Base-by-base conservation (phyloP, 164 flowering plant genomes). In the Chloranthus sessilifolius region DNA sequence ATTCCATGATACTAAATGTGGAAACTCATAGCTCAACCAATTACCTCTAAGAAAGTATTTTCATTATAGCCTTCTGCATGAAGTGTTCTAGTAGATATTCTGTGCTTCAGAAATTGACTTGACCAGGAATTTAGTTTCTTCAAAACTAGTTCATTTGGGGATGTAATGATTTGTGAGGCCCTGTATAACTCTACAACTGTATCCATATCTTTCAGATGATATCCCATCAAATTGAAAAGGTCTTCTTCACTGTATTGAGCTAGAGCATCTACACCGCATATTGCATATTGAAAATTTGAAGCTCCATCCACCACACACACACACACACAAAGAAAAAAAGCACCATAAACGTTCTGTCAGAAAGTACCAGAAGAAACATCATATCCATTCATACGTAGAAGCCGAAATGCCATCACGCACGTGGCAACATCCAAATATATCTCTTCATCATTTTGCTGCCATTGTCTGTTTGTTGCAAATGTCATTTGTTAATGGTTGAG, bases 391-490 rank as follows among this genome's bases (percentile, higher is more conserved):
- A 47, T 39, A 19, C 95, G 81, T 54, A 90, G 56, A 24, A 81
- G 20, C 35, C 88, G 78, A 69, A 87, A 90, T 59, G 96, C 88
- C 75, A 83, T 56, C 20, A 87, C 80, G 62, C 77, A 72, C 5
- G 91, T 82, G 15, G 64, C 35, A 21, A 57, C 30, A 41, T 83
- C 83, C 24, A 50, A 49, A 43, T 76, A 80, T 59, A 91, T 74
- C 52, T 79, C 85, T 57, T 91, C 96, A 38, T 85, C 79, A 21
- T 56, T 69, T 68, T 73, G 70, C 68, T 70, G 42, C 98, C 95
- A 91, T 62, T 45, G 72, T 68, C 95, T 80, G 81, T 61, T 65
- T 22, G 12, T 37, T 10, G 47, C 37, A 39, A 19, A 45, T 40
- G 27, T 21, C 49, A 50, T 61, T 43, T 38, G 30, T 24, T 48